Base-by-base conservation (phyloP, 2,329 filamentous ascomycete species). In the Fusarium sp. region DNA sequence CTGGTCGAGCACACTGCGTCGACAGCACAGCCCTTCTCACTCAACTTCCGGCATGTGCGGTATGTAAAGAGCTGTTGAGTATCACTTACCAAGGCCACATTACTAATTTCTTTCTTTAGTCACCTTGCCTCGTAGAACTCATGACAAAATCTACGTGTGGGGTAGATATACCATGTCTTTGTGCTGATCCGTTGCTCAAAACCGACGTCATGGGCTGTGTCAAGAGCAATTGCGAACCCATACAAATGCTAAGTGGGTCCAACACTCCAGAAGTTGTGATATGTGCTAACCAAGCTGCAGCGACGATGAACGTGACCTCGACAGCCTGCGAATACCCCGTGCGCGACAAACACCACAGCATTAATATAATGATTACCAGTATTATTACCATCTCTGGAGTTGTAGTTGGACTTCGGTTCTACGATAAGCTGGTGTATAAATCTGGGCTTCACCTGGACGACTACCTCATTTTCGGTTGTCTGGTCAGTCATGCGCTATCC, bases 321-420 rank as follows among this genome's bases (percentile, higher is more conserved):
- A 15, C 25, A 15, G 53, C 53, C 2, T 60, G 58, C 27, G 53
- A 47, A 16, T 60, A 47, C 27, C 58, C 58, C 3, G 32, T 60
- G 0, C 14, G 58, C 22, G 58, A 60, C 8, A 60, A 12, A 8
- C 58, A 59, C 6, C 1, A 22, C 2, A 54, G 58, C 40, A 47
- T 60, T 4, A 27, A 60, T 1, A n/a, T 32, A 15, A 12, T 60
- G 22, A 27, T 43, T 18, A 59, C 46, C 5, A 32, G 25, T 3
- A 15, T 60, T 11, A 27, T 42, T 4, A 14, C 4, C 5, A 32
- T 59, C 8, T 59, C 58, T 1, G 11, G 20, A 15, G 16, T 59
- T 22, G 6, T 47, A 2, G 32, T 60, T 9, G 32, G 42, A 1
- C 58, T 60, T 9, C 58, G 58, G 4, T 3, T 59, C 32, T 60